Evolutionary conservation across 2,329 filamentous ascomycete genomes (phyloP).

Genomic region (Fusarium tuaranense): DNA sequence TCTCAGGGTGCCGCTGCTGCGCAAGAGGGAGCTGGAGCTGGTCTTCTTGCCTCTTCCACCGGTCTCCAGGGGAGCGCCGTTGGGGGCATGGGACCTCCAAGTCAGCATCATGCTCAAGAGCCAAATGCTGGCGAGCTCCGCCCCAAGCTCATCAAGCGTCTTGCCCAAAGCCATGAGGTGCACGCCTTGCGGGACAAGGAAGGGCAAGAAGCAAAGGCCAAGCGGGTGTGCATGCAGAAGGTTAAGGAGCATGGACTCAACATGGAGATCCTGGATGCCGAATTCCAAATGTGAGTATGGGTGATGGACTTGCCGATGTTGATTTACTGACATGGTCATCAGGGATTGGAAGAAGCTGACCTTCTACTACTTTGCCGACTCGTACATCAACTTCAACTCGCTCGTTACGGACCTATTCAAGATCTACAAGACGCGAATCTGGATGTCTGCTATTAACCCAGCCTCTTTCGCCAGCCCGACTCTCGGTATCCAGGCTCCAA

Average conservation of each 20-base stretch:
- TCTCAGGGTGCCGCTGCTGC: constrained; percentile 79
- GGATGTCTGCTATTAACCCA: constrained; percentile 99
- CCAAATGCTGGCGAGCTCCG: constrained; percentile 81
- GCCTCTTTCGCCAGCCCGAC: constrained; percentile 90
- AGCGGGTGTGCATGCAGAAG: constrained; percentile 96
- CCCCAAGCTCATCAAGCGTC: constrained; percentile 95
- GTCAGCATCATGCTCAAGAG: constrained; percentile 79
- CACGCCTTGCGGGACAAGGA: constrained; percentile 93
- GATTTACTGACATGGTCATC: constrained; percentile 24
- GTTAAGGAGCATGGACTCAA: constrained; percentile 93
- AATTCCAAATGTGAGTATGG: constrained; percentile 93
- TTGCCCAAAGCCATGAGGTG: constrained; percentile 92
- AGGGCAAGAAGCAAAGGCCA: constrained; percentile 96
- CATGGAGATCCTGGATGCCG: constrained; percentile 98
- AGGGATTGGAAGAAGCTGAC: constrained; percentile 99
- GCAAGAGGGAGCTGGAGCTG: constrained; percentile 70
- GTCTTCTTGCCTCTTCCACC: constrained; percentile 72
- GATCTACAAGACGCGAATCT: constrained; percentile 98
- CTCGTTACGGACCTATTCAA: constrained; percentile 98
- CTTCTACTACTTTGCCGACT: constrained; percentile 98
- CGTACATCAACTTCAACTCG: constrained; percentile 99
- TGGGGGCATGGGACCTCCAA: constrained; percentile 82
- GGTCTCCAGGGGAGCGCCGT: constrained; percentile 77
- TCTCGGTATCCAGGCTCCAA: constrained; percentile 77
- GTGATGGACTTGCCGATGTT: background rate